A percentile compares a stretch with the other conserved stretches of the same genome.
These are phyloP conservation scores for Phytophthora podocarpi DNA, from an alignment of 352 stramenopile species.

Conservation along the genomic window DNA sequence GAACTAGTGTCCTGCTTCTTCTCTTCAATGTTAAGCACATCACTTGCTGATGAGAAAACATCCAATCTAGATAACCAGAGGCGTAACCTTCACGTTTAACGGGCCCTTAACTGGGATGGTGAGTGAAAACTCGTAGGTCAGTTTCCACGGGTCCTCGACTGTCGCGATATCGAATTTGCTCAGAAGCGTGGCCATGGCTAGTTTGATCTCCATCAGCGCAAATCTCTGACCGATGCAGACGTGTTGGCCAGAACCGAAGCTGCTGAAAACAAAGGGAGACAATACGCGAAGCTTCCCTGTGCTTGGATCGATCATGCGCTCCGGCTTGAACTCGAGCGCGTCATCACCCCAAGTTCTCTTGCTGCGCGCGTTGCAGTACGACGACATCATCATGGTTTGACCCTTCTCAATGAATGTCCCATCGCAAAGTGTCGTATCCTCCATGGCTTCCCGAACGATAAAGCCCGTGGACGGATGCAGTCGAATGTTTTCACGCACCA, in stretches of 20 bases:
- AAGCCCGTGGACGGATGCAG: conserved; percentile 67
- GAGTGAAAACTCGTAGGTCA: no score
- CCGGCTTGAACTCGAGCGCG: conserved; percentile 55
- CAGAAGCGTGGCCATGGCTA: conserved; percentile 50
- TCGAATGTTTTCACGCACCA: conserved; percentile 67
- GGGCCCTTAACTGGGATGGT: conserved; percentile 43
- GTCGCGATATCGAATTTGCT: conserved; percentile 57
- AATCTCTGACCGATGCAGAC: conserved; percentile 63
- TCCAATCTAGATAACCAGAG: no score
- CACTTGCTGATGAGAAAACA: no score
- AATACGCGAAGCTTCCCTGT: conserved; percentile 40
- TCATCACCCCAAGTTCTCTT: conserved; percentile 55
- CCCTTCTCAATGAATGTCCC: conserved; percentile 35
- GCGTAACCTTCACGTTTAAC: conserved; percentile 32
- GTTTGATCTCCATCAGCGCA: conserved; percentile 67
- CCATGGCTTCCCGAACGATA: conserved; percentile 55
- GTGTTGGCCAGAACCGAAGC: conserved; percentile 58
- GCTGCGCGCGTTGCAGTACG: conserved; percentile 39
- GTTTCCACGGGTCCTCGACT: conserved; percentile 42
- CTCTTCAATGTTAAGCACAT: no score
- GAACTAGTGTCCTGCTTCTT: no score
- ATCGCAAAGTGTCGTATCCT: conserved; percentile 37
- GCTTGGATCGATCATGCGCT: conserved; percentile 58
- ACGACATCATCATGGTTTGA: conserved; percentile 32
- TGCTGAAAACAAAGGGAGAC: conserved; percentile 32